Base-by-base conservation (phyloP, 192 early-diverging fungal genomes). In the Helicostylum pulchrum region DNA sequence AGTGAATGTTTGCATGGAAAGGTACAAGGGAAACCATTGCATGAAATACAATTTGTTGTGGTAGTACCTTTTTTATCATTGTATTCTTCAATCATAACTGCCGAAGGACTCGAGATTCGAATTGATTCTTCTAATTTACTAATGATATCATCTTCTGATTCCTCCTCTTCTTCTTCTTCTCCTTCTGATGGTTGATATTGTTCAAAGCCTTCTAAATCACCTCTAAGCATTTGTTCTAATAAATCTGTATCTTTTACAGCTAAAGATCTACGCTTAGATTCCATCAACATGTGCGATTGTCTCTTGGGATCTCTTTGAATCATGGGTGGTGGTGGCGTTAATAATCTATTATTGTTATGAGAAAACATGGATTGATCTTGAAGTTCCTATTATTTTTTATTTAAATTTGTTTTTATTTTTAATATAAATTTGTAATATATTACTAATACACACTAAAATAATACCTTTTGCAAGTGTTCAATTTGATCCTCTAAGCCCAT, bases 201-300 rank as follows among this genome's bases (percentile, higher is more conserved):
- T 61, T 53, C 66, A 61, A 44, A 50, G 21, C 17, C 55, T 39
- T 53, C 60, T 34, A 75, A 49, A 66, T 75, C 74, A 8, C 74
- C 74, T 39, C 69, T 55, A 14, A 75, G 55, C 74, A 75, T 75
- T 53, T 63, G 49, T 31, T 75, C 69, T 4, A 75, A 46, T 46
- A 70, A 19, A 49, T 67, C 54, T 3, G 69, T 71, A 53, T 75
- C 74, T 42, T 71, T 71, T 44, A 64, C 66, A 17, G 53, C 65
- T 4, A 73, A 54, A 4, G 74, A 76, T 30, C 66, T 46, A 21
- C 74, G 69, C 31, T 76, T 76, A 4, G 68, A 62, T 56, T 61
- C 69, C 74, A 76, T 71, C 10, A 76, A 55, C 39, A 76, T 23
- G 30, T 71, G 74, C 21, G 74, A 76, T 39, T 70, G 68, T 36